phyloP scores from a whole-genome alignment of 1,284 basidiomycete genomes.

The Entoloma clypeatum region DNA sequence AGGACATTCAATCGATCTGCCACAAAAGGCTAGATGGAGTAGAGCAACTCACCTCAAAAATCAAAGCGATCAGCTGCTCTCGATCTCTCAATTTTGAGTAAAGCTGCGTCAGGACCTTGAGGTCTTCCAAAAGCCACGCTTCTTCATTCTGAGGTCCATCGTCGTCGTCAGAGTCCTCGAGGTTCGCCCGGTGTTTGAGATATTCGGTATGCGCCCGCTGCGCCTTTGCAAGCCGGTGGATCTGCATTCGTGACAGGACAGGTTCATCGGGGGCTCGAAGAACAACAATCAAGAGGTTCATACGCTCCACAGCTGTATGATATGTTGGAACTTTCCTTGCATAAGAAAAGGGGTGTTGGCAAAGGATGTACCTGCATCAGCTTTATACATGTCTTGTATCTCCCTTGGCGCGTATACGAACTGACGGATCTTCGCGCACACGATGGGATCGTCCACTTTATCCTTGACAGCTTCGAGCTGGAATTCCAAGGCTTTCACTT shows the following conservation, averaged over 20 bases:
- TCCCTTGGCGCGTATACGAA: constrained; percentile 88
- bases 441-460: constrained; percentile 83
- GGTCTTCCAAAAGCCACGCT: constrained; percentile 92
- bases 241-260: constrained; percentile 66
- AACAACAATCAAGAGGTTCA: constrained; percentile 81
- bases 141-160: constrained; percentile 90
- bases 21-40: neutral
- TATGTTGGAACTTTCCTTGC: constrained; percentile 1
- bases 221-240: constrained; percentile 74
- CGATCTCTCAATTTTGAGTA: constrained; percentile 83
- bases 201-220: constrained; percentile 78
- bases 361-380: constrained; percentile 62
- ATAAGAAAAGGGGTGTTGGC: neutral
- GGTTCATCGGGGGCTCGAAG: constrained; percentile 82
- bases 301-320: constrained; percentile 55
- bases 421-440: constrained; percentile 85
- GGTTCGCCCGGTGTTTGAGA: constrained; percentile 52
- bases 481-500: constrained; percentile 78
- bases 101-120: constrained; percentile 74
- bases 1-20: neutral
- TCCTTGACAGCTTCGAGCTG: constrained; percentile 84
- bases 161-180: constrained; percentile 87
- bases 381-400: constrained; percentile 79
- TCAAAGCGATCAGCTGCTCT: constrained; percentile 89
- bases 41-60: constrained; percentile 76